Evolutionary conservation across 2,329 filamentous ascomycete genomes (phyloP).

Genomic region (Diaporthe ilicicola): DNA sequence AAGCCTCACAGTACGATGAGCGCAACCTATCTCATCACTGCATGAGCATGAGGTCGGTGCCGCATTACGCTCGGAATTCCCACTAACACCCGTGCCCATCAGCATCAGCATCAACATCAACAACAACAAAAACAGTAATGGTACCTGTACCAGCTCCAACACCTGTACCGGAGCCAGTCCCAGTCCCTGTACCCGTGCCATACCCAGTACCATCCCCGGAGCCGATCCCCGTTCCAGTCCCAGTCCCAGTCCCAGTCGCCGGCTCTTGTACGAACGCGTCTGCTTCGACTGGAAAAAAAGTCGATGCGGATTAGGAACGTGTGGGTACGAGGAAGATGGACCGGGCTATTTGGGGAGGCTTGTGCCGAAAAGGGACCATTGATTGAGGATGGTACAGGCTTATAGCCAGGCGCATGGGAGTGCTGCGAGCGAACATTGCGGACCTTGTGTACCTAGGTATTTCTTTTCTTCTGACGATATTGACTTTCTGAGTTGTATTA

Average conservation of each 20-base stretch:
- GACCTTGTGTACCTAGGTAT: neutral
- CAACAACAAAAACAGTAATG: neutral
- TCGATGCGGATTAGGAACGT: neutral
- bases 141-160: neutral
- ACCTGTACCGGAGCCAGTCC: neutral
- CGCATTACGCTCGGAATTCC: neutral
- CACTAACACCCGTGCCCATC: neutral
- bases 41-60: neutral
- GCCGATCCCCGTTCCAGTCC: neutral
- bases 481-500: neutral
- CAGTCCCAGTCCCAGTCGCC: neutral
- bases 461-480: neutral
- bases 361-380: neutral
- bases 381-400: neutral
- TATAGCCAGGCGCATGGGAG: neutral
- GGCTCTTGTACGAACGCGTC: neutral
- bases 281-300: neutral
- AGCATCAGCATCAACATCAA: neutral
- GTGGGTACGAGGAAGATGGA: neutral
- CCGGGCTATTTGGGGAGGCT: neutral
- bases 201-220: neutral
- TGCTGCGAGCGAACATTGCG: neutral
- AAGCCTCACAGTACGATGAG: neutral
- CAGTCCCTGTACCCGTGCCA: neutral
- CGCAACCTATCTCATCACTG: neutral